A percentile compares a stretch with the other conserved stretches of the same genome.
Evolutionary conservation across 495 filamentous ascomycete species (phyloP).

Genomic region (Neurospora sp.): DNA sequence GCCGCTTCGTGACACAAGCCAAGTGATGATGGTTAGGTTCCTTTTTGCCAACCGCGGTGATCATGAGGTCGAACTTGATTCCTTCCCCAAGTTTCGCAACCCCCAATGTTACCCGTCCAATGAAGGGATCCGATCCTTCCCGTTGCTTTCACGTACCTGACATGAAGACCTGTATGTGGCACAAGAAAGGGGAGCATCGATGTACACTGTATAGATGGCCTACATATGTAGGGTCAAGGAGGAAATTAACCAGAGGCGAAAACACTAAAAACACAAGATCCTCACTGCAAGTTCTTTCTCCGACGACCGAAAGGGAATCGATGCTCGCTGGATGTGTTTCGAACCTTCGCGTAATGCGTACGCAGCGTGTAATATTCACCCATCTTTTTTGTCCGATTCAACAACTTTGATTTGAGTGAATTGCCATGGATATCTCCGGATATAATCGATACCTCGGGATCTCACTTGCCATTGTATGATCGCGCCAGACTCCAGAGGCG

Average conservation of each 20-base stretch:
- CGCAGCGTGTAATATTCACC: neutral
- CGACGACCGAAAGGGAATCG: neutral
- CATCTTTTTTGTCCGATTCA: neutral
- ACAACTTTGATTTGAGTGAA: neutral
- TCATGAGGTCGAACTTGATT: neutral
- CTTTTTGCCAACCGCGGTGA: neutral
- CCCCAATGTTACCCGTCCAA: neutral
- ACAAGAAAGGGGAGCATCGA: neutral
- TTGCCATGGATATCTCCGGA: neutral
- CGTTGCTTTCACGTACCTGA: neutral
- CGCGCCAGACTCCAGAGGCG: neutral
- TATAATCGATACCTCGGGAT: neutral
- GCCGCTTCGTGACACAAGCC: neutral
- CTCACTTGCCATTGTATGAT: neutral
- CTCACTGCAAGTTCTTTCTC: neutral
- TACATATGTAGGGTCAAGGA: neutral
- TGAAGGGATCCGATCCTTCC: neutral
- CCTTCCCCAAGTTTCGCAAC: neutral
- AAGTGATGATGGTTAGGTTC: neutral
- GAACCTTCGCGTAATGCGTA: neutral
- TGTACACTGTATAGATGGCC: neutral
- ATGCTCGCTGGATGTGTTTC: neutral
- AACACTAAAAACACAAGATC: neutral
- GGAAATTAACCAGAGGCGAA: neutral
- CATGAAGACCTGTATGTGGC: neutral